phyloP scores from a whole-genome alignment of 768 basidiomycete genomes.

The Mycena latifolia region DNA sequence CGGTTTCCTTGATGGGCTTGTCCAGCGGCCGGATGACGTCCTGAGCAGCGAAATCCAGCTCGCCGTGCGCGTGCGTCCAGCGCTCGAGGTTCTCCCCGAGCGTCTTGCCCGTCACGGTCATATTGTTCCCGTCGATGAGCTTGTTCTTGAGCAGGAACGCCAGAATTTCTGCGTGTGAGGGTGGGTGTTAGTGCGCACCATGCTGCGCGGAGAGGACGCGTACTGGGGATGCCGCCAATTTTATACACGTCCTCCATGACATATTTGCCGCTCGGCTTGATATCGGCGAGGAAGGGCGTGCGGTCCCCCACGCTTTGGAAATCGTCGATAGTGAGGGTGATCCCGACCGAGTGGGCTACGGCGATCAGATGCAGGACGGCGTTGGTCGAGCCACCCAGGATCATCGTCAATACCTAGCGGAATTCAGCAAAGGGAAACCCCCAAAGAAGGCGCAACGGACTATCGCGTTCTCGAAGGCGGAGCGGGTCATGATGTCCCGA shows the following conservation, averaged over 20 bases:
- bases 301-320: constrained; percentile 95
- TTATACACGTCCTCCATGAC: constrained; percentile 98
- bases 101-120: constrained; percentile 92
- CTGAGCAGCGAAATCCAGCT: constrained; percentile 76
- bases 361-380: constrained; percentile 98
- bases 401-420: constrained; percentile 92
- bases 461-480: constrained; percentile 99
- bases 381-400: constrained; percentile 97
- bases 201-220: constrained; percentile 43
- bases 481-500: constrained; percentile 95
- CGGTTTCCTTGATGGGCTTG: constrained; percentile 89
- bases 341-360: constrained; percentile 95
- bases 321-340: constrained; percentile 90
- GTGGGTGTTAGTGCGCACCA: constrained; percentile 9
- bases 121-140: constrained; percentile 88
- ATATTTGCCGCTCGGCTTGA: constrained; percentile 98
- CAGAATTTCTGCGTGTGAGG: constrained; percentile 77
- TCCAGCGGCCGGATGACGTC: constrained; percentile 90
- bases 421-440: constrained; percentile 1
- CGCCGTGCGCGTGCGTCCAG: constrained; percentile 87
- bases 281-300: constrained; percentile 93
- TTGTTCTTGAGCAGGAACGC: constrained; percentile 89
- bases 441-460: constrained; percentile 56
- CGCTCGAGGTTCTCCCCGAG: constrained; percentile 93
- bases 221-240: constrained; percentile 96